These are phyloP conservation scores for Neoboletus subvelutipes DNA, from an alignment of 768 basidiomycete species.

Conservation along the genomic window DNA sequence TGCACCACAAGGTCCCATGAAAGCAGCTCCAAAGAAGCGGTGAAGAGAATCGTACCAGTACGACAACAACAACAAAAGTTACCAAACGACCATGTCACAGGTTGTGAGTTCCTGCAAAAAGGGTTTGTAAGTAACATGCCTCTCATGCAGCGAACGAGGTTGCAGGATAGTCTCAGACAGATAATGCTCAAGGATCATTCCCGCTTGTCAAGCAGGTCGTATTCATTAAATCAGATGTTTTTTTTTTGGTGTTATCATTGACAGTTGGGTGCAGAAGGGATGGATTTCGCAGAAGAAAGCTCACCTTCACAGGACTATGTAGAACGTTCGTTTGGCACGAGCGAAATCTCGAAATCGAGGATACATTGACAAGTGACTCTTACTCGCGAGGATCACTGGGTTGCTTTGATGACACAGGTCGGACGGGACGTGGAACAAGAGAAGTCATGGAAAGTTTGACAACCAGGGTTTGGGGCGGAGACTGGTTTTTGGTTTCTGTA, in stretches of 20 bases:
- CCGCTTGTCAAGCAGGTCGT: neutral
- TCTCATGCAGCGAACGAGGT: neutral
- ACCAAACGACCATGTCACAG: too few relatives aligned
- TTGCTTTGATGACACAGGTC: neutral
- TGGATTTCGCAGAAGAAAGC: neutral
- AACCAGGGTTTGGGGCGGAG: too few relatives aligned
- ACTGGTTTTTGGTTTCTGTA: too few relatives aligned
- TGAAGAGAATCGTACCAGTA: too few relatives aligned
- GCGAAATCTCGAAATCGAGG: neutral
- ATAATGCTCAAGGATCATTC: slow-evolving; percentile 3
- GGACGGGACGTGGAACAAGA: too few relatives aligned
- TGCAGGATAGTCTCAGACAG: neutral
- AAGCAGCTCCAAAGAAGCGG: too few relatives aligned
- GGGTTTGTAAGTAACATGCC: neutral
- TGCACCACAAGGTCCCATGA: too few relatives aligned
- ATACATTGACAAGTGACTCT: neutral
- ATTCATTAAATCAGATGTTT: slow-evolving; percentile 11
- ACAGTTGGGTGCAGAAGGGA: neutral
- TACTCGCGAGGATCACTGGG: too few relatives aligned
- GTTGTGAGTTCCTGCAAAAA: neutral
- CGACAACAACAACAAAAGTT: neutral
- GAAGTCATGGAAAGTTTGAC: too few relatives aligned
- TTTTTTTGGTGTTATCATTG: slow-evolving; percentile 5
- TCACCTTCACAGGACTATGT: neutral
- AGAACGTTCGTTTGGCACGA: neutral